Percentiles rank a stretch among this genome's conserved stretches.
Conservation (phyloP, 352 stramenopile genomes). For the Pythium apleroticum region DNA sequence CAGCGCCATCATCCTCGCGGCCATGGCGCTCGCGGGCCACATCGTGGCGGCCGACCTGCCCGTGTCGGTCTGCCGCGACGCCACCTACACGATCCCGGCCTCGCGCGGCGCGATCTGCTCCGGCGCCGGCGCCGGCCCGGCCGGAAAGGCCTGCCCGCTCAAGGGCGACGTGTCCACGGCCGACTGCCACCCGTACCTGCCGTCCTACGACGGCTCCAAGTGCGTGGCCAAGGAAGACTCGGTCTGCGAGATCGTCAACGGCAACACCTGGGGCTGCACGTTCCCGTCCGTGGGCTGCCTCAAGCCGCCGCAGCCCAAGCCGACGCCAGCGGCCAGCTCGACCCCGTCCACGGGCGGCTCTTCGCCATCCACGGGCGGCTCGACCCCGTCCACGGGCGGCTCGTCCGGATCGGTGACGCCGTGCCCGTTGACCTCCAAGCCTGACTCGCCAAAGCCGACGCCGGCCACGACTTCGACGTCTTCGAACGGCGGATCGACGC, state of each 20-base stretch:
- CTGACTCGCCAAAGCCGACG: too few species aligned
- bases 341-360: neutral
- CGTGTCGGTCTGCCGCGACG: slow-evolving; percentile 32
- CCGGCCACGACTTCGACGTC: too few species aligned
- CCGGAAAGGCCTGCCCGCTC: slow-evolving; percentile 27
- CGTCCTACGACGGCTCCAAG: slow-evolving; percentile 27
- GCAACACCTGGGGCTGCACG: slow-evolving; percentile 31
- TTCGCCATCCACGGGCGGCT: neutral
- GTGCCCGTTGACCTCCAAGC: too few species aligned
- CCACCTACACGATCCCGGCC: slow-evolving; percentile 31
- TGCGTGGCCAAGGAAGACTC: slow-evolving; percentile 34
- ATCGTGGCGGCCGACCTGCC: slow-evolving; percentile 17
- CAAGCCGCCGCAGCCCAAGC: slow-evolving; percentile 8
- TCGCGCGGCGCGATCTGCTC: slow-evolving; percentile 32
- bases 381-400: neutral
- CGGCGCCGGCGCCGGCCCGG: slow-evolving; percentile 18
- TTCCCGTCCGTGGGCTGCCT: slow-evolving; percentile 29
- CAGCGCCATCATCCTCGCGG: slow-evolving; percentile 18
- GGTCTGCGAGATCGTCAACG: slow-evolving; percentile 25
- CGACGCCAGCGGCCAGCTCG: slow-evolving; percentile 11
- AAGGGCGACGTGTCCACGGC: slow-evolving; percentile 24
- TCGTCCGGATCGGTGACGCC: neutral
- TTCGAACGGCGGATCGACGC: too few species aligned
- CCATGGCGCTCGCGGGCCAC: slow-evolving; percentile 14
- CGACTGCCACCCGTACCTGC: slow-evolving; percentile 32